Evolutionary conservation across 2,329 filamentous ascomycete species (phyloP).

Genomic region (Nigrograna mackinnonii): DNA sequence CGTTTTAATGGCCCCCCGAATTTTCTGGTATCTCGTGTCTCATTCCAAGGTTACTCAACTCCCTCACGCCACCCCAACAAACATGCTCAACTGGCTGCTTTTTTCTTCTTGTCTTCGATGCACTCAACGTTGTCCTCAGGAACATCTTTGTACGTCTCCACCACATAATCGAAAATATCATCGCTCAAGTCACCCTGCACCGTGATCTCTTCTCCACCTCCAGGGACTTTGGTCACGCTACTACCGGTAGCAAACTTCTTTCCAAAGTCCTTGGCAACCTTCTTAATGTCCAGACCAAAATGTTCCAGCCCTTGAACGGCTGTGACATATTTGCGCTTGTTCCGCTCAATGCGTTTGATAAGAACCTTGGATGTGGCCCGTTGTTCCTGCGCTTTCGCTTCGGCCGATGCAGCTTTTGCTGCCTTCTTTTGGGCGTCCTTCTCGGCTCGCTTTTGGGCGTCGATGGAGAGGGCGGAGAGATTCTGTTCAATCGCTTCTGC

Average conservation of each 20-base stretch:
- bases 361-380: slow-evolving; percentile 80
- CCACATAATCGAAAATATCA: slow-evolving; percentile 88
- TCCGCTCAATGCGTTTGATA: slow-evolving; percentile 97
- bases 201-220: slow-evolving; percentile 92
- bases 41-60: too few relatives aligned
- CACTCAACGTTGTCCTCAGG: slow-evolving; percentile 95
- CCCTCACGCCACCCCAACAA: too few relatives aligned
- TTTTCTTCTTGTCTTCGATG: slow-evolving; percentile 97
- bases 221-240: slow-evolving; percentile 85
- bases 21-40: too few relatives aligned
- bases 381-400: slow-evolving; percentile 80
- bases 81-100: slow-evolving; percentile 48
- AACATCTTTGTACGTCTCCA: slow-evolving; percentile 86
- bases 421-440: slow-evolving; percentile 98
- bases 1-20: too few relatives aligned
- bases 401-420: slow-evolving; percentile 86
- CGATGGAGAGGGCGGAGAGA: slow-evolving; percentile 82
- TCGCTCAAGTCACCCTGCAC: slow-evolving; percentile 96
- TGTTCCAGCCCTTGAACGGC: slow-evolving; percentile 88
- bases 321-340: slow-evolving; percentile 97
- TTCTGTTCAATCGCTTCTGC: slow-evolving; percentile 74
- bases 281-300: slow-evolving; percentile 92
- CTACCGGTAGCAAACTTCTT: slow-evolving; percentile 98
- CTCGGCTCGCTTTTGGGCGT: slow-evolving; percentile 90
- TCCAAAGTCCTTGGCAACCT: slow-evolving; percentile 92